phyloP scores from a whole-genome alignment of 169 alveolate genomes.

The Plasmodium inui region DNA sequence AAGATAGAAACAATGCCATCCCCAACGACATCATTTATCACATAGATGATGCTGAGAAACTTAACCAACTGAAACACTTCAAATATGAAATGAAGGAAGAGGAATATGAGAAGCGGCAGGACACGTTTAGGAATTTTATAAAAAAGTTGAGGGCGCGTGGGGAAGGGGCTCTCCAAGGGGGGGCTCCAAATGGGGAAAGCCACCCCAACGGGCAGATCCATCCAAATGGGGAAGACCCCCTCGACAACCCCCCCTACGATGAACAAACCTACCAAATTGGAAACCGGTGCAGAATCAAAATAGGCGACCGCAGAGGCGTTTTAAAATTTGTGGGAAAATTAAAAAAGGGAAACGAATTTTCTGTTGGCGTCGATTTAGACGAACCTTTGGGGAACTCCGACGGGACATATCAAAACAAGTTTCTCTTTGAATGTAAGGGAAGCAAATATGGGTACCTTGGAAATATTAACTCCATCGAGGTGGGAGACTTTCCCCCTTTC shows the following conservation, averaged over 20 bases:
- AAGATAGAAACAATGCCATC: not conserved
- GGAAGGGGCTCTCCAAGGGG: not conserved
- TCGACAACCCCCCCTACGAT: slow-evolving; percentile 14
- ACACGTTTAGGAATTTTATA: slow-evolving; percentile 87
- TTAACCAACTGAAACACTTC: slow-evolving; percentile 60
- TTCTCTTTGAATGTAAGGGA: slow-evolving; percentile 86
- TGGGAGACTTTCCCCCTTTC: slow-evolving; percentile 92
- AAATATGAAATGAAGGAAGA: slow-evolving; percentile 91
- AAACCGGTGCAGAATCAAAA: slow-evolving; percentile 70
- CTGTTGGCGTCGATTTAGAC: slow-evolving; percentile 90
- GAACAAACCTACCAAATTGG: slow-evolving; percentile 69
- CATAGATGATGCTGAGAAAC: slow-evolving; percentile 35
- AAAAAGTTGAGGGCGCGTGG: slow-evolving; percentile 65
- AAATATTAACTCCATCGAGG: slow-evolving; percentile 84
- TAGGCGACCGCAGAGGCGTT: slow-evolving; percentile 76
- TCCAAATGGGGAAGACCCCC: not conserved
- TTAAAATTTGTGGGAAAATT: slow-evolving; percentile 77
- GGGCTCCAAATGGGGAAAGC: not conserved
- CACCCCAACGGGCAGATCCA: not conserved
- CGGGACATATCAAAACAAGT: slow-evolving; percentile 85
- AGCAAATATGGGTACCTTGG: slow-evolving; percentile 88
- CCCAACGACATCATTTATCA: slow-evolving; percentile 23
- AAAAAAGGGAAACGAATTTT: slow-evolving; percentile 59
- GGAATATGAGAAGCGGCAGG: slow-evolving; percentile 88
- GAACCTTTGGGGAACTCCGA: slow-evolving; percentile 92